Percentiles rank a stretch among this genome's conserved stretches.
phyloP scores from a whole-genome alignment of 2,329 filamentous ascomycete species.

The Geosmithia flava region DNA sequence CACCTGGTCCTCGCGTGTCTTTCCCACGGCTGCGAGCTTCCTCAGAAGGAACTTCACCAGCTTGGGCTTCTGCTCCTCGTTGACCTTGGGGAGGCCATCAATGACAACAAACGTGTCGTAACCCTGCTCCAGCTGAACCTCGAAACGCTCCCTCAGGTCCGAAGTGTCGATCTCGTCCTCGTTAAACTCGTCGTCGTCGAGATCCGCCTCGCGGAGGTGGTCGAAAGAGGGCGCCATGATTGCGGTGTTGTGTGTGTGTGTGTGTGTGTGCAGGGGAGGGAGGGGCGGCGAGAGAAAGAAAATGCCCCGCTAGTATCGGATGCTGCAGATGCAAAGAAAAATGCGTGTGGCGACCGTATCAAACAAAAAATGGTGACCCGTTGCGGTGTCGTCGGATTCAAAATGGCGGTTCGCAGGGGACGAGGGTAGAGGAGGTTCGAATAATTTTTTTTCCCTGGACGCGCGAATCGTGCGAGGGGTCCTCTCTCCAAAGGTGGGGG shows the following conservation, averaged over 20 bases:
- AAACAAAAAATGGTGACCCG: background rate
- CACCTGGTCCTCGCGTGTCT: slow-evolving; percentile 73
- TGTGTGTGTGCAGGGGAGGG: slow-evolving; percentile 11
- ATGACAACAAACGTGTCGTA: slow-evolving; percentile 94
- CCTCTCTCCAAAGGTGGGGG: slow-evolving; percentile 6
- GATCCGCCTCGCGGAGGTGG: slow-evolving; percentile 80
- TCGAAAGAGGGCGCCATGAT: slow-evolving; percentile 88
- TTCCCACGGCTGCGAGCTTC: slow-evolving; percentile 80
- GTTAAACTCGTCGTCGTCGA: slow-evolving; percentile 74
- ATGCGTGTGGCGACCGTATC: slow-evolving; percentile 2
- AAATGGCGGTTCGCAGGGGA: background rate
- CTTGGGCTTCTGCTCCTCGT: slow-evolving; percentile 83
- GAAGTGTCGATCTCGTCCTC: slow-evolving; percentile 92
- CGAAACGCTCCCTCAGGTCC: slow-evolving; percentile 86
- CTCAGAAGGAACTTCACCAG: slow-evolving; percentile 92
- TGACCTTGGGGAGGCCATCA: slow-evolving; percentile 84
- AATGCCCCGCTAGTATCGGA: no score
- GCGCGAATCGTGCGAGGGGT: slow-evolving; percentile 10
- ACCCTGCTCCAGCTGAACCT: slow-evolving; percentile 90
- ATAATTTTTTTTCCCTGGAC: background rate
- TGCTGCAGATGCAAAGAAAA: slow-evolving; percentile 7
- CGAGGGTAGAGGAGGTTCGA: background rate
- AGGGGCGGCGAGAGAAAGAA: slow-evolving; percentile 11
- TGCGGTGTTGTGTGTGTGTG: slow-evolving; percentile 20
- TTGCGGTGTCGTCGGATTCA: background rate